Conservation (phyloP, 2,329 filamentous ascomycete genomes). For the Eurotiales sp. region DNA sequence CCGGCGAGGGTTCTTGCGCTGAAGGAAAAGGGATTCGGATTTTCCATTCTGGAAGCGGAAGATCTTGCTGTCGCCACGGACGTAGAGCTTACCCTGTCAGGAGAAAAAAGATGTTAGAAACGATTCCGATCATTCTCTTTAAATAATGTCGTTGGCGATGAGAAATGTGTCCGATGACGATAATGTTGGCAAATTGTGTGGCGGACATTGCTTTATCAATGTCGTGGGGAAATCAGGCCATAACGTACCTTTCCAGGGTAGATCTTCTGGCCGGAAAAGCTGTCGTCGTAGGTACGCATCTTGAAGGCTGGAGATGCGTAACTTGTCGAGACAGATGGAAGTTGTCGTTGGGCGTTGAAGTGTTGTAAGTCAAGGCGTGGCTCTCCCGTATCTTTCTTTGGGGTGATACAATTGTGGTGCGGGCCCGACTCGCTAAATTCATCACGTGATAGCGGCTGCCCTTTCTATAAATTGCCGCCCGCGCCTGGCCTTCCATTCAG, state of each 20-base stretch:
- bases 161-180: neutral
- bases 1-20: slow-evolving; percentile 99
- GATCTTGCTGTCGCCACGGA: slow-evolving; percentile 99
- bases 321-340: slow-evolving; percentile 33
- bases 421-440: slow-evolving; percentile 42
- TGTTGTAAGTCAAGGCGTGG: slow-evolving; percentile 38
- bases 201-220: neutral
- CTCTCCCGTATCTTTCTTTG: slow-evolving; percentile 11
- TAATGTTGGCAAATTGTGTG: neutral
- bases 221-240: slow-evolving; percentile 13
- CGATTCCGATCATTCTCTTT: neutral
- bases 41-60: slow-evolving; percentile 99
- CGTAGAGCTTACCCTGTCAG: slow-evolving; percentile 93
- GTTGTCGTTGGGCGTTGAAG: slow-evolving; percentile 42
- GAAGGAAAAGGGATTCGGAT: slow-evolving; percentile 98
- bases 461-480: slow-evolving; percentile 23
- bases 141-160: neutral
- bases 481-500: no score
- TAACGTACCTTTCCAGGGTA: slow-evolving; percentile 72
- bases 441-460: slow-evolving; percentile 42
- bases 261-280: slow-evolving; percentile 74
- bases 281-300: slow-evolving; percentile 75
- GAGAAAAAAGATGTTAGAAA: slow-evolving; percentile 23
- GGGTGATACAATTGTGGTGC: slow-evolving; percentile 37
- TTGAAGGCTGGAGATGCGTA: slow-evolving; percentile 52